Conservation (phyloP, 257 asterid genomes). For the Nicotiana paniculata region DNA sequence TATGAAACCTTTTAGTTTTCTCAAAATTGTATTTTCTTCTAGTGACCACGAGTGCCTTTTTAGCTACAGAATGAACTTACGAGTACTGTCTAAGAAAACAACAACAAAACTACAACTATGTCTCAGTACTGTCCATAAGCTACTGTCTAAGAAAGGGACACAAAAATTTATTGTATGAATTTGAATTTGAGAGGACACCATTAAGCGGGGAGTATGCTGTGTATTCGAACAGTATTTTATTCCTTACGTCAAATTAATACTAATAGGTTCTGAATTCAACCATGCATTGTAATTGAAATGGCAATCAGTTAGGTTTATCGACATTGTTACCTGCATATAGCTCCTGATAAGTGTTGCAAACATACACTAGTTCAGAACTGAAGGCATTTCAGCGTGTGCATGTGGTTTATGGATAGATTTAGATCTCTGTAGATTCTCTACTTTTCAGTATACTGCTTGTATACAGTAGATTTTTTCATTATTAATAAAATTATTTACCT, state of each 20-base stretch:
- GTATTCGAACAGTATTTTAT: background rate
- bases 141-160: background rate
- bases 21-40: background rate
- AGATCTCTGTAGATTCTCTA: background rate
- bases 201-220: background rate
- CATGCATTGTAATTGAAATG: background rate
- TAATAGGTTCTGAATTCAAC: background rate
- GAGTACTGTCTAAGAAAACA: background rate
- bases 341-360: background rate
- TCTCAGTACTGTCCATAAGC: too few relatives aligned
- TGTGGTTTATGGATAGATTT: background rate
- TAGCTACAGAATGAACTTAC: background rate
- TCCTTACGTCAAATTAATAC: background rate
- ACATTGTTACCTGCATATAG: background rate
- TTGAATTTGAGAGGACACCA: background rate
- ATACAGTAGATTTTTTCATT: too few relatives aligned
- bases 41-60: background rate
- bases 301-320: background rate
- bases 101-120: too few relatives aligned
- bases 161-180: background rate
- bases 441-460: too few relatives aligned
- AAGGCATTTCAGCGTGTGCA: background rate
- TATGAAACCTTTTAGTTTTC: background rate
- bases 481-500: too few relatives aligned
- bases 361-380: background rate